These are phyloP conservation scores for Fusarium mangiferae DNA, from an alignment of 2,329 filamentous ascomycete genomes.

Conservation along the genomic window DNA sequence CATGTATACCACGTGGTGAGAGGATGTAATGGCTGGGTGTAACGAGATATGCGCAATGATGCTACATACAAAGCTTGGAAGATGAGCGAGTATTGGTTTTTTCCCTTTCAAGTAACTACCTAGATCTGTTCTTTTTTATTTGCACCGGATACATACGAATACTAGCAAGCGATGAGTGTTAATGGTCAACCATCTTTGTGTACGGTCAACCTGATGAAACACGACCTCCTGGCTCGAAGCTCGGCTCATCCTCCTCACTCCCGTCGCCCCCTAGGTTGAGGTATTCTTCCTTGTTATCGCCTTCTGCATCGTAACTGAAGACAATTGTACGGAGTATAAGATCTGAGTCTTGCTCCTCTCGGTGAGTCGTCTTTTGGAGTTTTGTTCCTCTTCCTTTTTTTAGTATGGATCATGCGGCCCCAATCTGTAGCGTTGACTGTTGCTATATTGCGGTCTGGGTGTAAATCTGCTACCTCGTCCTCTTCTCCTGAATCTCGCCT, in stretches of 20 bases:
- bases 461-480: not conserved
- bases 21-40: slow-evolving; percentile 20
- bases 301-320: not conserved
- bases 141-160: not conserved
- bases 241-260: not conserved
- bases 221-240: not conserved
- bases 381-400: not conserved
- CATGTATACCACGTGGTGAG: slow-evolving; percentile 18
- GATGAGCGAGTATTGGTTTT: slow-evolving; percentile 14
- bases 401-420: not conserved
- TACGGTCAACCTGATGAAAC: not conserved
- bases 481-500: not conserved
- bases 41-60: slow-evolving; percentile 43
- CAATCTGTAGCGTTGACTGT: not conserved
- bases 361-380: not conserved
- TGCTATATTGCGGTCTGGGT: not conserved
- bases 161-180: not conserved
- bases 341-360: not conserved
- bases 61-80: slow-evolving; percentile 23
- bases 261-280: not conserved
- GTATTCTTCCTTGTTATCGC: not conserved
- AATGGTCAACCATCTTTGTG: not conserved
- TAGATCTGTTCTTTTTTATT: slow-evolving; percentile 5
- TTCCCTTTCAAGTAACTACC: slow-evolving; percentile 1
- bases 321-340: not conserved